A percentile compares a stretch with the other conserved stretches of the same genome.
Conservation (phyloP, 352 stramenopile species). For the Phytophthora pisi region DNA sequence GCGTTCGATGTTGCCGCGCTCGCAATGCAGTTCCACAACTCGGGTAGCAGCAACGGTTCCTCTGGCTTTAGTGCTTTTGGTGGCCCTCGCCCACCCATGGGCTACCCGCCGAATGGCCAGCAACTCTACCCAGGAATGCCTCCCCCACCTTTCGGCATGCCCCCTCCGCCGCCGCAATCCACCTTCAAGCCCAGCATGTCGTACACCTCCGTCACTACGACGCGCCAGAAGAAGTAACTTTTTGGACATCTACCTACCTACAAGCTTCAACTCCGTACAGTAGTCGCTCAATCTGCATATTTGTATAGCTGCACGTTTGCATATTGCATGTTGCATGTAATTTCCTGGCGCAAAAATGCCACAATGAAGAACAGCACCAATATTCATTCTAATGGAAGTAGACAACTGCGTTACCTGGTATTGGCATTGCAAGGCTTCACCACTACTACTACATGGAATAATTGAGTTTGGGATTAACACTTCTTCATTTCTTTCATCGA, state of each 20-base stretch:
- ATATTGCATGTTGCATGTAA: conserved; percentile 25
- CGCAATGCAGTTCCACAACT: conserved; percentile 82
- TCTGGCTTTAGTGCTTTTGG: conserved; percentile 43
- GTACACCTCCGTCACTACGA: conserved; percentile 76
- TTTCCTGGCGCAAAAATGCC: conserved; percentile 30
- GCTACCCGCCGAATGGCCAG: conserved; percentile 26
- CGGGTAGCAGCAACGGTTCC: conserved; percentile 26
- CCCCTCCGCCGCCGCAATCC: conserved; percentile 43
- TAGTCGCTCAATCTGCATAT: conserved; percentile 36
- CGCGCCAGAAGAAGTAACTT: conserved; percentile 63
- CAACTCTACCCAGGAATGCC: conserved; percentile 49
- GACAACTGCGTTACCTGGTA: too few relatives aligned
- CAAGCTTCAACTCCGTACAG: conserved; percentile 31
- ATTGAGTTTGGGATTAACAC: too few relatives aligned
- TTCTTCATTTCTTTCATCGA: too few relatives aligned
- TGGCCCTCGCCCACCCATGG: conserved; percentile 40
- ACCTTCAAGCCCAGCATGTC: conserved; percentile 82
- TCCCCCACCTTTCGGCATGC: conserved; percentile 36
- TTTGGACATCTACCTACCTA: conserved; percentile 6
- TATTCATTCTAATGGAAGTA: conserved; percentile 7
- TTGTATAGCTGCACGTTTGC: conserved; percentile 22
- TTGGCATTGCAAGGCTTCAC: too few relatives aligned
- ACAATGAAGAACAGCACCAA: conserved; percentile 30
- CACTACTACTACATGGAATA: not conserved
- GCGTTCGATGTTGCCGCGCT: conserved; percentile 67